Base-by-base conservation (phyloP, 306 rosid species). In the Dalbergia cochinchinensis region DNA sequence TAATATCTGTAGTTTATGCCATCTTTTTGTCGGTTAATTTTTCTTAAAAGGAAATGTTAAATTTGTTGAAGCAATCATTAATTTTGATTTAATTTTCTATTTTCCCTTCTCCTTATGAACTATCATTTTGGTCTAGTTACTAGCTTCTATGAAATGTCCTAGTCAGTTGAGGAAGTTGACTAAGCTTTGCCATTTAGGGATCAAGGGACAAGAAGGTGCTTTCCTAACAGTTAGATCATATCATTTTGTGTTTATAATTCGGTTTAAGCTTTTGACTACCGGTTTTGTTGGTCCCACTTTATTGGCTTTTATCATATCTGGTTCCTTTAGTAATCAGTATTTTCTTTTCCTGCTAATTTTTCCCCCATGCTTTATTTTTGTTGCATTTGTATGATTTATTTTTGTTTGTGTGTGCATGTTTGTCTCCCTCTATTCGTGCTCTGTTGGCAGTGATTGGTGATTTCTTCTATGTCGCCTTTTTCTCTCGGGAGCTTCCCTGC, bases 121-220 rank as follows among this genome's bases (percentile, higher is more conserved):
- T 65, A 12, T 9, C 57, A 44, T 45, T 22, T 78, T 39, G 66
- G 15, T 54, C 71, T 76, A 26, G 41, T 51, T 50, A 48, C 35
- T 48, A 22, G n/a, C 16, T 65, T 41, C 33, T 73, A 5, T 73
- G 61, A 65, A 73, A 73, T 54, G 42, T 71, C 20, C 16, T 39
- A 11, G 19, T 37, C 66, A 26, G 44, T 50, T 34, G 47, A 45
- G 55, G 50, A 1, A 10, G n/a, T 53, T 61, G 7, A 41, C 34
- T 31, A 22, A 6, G 45, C 54, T 37, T 61, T 59, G 16, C 8
- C 53, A 47, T 51, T 48, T 79, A 10, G 47, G 48, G 41, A 65
- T 47, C 13, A 2, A 37, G 11, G 14, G 35, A 54, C 41, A 1
- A 6, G 47, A 15, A 15, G 31, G 55, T 62, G 35, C 42, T 41